Conservation (phyloP, 768 basidiomycete species). For the Leccinum imitatum region DNA sequence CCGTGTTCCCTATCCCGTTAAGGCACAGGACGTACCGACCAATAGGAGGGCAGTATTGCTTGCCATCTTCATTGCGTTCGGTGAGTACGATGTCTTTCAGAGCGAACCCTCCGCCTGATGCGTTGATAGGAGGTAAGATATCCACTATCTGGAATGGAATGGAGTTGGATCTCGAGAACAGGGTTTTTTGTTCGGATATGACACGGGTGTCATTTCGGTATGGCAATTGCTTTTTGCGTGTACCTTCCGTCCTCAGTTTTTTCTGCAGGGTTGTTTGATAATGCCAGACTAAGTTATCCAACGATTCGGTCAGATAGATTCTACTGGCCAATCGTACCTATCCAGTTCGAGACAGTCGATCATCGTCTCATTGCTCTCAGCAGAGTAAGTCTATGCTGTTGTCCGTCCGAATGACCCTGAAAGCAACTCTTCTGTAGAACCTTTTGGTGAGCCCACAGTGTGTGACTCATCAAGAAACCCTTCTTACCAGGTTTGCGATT, state of each 20-base stretch:
- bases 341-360: conserved; percentile 68
- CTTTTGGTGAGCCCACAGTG: conserved; percentile 42
- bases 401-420: neutral
- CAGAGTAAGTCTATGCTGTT: conserved; percentile 44
- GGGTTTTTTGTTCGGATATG: conserved; percentile 72
- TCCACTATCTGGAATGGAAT: neutral
- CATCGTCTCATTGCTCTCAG: conserved; percentile 78
- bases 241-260: conserved; percentile 2
- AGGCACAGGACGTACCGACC: too few relatives aligned
- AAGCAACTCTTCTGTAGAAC: conserved; percentile 34
- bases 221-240: conserved; percentile 15
- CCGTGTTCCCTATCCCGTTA: too few relatives aligned
- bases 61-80: conserved; percentile 73
- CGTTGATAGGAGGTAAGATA: conserved; percentile 21
- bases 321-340: conserved; percentile 49
- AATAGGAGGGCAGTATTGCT: conserved; percentile 40
- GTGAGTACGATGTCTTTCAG: conserved; percentile 36
- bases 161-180: neutral
- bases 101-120: neutral
- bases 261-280: conserved; percentile 65
- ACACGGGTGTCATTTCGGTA: conserved; percentile 76
- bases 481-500: conserved; percentile 4
- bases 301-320: conserved; percentile 58
- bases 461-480: neutral
- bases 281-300: conserved; percentile 69